phyloP scores from a whole-genome alignment of 495 filamentous ascomycete species.

The Xylaria cubensis region DNA sequence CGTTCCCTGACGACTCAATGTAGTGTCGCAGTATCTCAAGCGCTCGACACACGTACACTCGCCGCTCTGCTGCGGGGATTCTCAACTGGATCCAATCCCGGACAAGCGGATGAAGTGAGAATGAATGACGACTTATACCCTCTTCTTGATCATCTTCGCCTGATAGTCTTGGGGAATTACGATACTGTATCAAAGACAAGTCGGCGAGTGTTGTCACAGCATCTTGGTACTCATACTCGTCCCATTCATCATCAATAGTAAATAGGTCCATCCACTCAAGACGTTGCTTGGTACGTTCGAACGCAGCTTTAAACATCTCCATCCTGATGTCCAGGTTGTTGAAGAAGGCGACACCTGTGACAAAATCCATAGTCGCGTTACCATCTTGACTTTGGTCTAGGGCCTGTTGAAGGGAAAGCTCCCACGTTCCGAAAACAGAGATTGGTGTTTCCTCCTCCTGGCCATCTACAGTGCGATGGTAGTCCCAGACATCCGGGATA shows the following conservation, averaged over 20 bases:
- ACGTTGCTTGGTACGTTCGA: neutral
- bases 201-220: neutral
- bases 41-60: constrained; percentile 1
- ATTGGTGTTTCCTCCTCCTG: neutral
- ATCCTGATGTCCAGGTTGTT: constrained; percentile 18
- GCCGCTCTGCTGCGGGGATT: constrained; percentile 8
- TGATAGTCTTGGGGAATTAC: neutral
- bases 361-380: neutral
- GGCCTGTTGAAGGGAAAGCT: constrained; percentile 18
- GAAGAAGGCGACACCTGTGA: constrained; percentile 8
- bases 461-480: constrained; percentile 16
- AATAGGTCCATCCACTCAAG: constrained; percentile 11
- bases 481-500: constrained; percentile 8
- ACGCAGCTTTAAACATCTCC: constrained; percentile 13
- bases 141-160: constrained; percentile 15
- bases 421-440: constrained; percentile 19
- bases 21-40: constrained; percentile 6
- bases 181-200: constrained; percentile 15
- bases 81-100: constrained; percentile 21
- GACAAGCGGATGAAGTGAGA: constrained; percentile 11
- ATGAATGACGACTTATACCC: constrained; percentile 6
- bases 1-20: constrained; percentile 3
- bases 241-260: constrained; percentile 11
- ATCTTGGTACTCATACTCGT: constrained; percentile 19
- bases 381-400: constrained; percentile 4